Base-by-base conservation (phyloP, 2,329 filamentous ascomycete species). In the Pyrenophora tritici-repentis region DNA sequence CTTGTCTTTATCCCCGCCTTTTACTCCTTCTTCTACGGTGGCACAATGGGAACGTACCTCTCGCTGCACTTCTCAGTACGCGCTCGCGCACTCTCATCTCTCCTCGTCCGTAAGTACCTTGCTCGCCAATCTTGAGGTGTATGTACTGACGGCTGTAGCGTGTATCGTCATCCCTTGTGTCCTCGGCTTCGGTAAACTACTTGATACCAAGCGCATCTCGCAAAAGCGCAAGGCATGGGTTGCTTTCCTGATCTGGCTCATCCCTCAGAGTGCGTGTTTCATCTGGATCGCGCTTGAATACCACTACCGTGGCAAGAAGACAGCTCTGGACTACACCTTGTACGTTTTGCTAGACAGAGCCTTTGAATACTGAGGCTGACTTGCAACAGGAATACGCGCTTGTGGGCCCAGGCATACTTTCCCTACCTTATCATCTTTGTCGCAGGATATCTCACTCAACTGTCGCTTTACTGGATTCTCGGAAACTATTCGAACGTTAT, bases 1-100 rank as follows among this genome's bases (percentile, higher is more conserved):
- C 12, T 55, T 8, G 38, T 52, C 3, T 52, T 55, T 10, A 9
- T 52, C 6, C 52, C 52, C 6, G 17, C 48, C 1, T 55, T 55
- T 18, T 55, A 55, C 14, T 52, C 52, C 6, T 55, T 52, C 36
- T 55, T 55, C n/a, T 52, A 52, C 18, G 52, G 52, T 26, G 52
- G 52, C 7, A 52, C 48, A 3, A 52, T 55, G 43, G 48, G 52
- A 13, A 55, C 52, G 20, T 55, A 52, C 17, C 48, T 55, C 10
- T 55, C 52, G 20, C 38, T 55, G 18, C 52, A 55, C 43, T 55
- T 55, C 16, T 55, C 52, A 12, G 52, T 55, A 12, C 48, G 52
- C 18, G 52, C 52, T 8, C 52, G 52, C 24, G 52, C 52, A 9
- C 43, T 55, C 1, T 55, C 52, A 4, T 55, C 52, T 20, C 34